Evolutionary conservation across 345 rosid genomes (phyloP).

Genomic region (Rubroshorea leprosula): DNA sequence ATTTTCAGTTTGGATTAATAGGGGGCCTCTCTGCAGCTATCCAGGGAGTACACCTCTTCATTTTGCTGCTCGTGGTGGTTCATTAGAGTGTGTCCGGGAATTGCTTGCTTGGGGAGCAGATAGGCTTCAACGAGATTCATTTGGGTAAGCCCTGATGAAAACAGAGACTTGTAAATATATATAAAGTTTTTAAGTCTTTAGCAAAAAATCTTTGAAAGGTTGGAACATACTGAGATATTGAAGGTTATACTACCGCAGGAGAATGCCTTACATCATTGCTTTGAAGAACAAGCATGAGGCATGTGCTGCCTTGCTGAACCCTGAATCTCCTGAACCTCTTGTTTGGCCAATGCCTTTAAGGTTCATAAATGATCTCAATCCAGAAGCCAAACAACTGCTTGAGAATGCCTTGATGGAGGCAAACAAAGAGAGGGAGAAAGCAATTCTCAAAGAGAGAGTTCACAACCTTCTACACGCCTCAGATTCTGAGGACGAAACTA

Average conservation of each 20-base stretch:
- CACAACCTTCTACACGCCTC: slow-evolving; percentile 27
- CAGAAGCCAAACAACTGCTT: slow-evolving; percentile 71
- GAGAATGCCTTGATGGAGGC: slow-evolving; percentile 88
- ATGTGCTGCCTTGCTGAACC: slow-evolving; percentile 62
- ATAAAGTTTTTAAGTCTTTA: not conserved
- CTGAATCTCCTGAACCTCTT: slow-evolving; percentile 88
- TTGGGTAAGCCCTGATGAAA: slow-evolving; percentile 64
- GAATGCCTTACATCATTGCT: slow-evolving; percentile 46
- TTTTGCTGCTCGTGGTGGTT: slow-evolving; percentile 95
- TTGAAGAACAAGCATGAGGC: slow-evolving; percentile 44
- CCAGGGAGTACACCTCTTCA: slow-evolving; percentile 99
- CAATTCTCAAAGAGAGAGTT: slow-evolving; percentile 28
- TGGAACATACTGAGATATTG: not conserved
- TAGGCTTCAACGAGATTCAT: slow-evolving; percentile 66
- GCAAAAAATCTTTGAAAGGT: not conserved
- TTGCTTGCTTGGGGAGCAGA: slow-evolving; percentile 65
- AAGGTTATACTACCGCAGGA: slow-evolving; percentile 25
- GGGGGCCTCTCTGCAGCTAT: slow-evolving; percentile 35
- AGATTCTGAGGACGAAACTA: slow-evolving; percentile 24
- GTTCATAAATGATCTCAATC: slow-evolving; percentile 86
- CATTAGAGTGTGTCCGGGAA: slow-evolving; percentile 61
- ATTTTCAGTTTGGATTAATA: slow-evolving; percentile 4
- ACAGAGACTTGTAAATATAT: slow-evolving; percentile 3
- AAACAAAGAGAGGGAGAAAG: slow-evolving; percentile 43
- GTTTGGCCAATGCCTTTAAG: slow-evolving; percentile 98